phyloP scores from a whole-genome alignment of 1,284 basidiomycete species.

The Phenoliferia sp. region DNA sequence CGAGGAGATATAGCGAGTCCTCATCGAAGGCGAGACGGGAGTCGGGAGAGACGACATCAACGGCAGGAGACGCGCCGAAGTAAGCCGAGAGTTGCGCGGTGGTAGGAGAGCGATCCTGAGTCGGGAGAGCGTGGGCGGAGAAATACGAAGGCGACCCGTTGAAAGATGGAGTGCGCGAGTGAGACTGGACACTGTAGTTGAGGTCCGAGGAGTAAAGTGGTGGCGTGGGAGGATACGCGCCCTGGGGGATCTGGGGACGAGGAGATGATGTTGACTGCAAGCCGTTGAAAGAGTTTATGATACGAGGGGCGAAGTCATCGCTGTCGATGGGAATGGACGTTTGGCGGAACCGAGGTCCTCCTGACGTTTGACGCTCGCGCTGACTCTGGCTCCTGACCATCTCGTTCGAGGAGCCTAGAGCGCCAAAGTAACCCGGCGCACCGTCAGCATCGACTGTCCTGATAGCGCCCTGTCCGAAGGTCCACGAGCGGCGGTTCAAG shows the following conservation, averaged over 20 bases:
- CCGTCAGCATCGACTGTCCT: no score
- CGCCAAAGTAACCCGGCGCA: no score
- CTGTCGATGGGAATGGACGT: not conserved
- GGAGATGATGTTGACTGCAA: no score
- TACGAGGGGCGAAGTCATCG: not conserved
- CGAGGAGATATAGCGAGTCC: constrained; percentile 27
- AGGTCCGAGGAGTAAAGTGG: not conserved
- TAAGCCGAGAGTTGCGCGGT: constrained; percentile 25
- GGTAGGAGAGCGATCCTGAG: constrained; percentile 14
- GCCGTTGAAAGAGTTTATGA: not conserved
- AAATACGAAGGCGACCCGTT: constrained; percentile 8
- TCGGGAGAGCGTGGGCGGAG: not conserved
- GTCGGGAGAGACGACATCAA: constrained; percentile 7
- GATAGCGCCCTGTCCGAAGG: no score
- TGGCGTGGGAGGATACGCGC: not conserved
- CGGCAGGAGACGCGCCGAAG: constrained; percentile 15
- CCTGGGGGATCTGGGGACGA: not conserved
- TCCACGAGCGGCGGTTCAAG: no score
- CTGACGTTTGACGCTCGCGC: constrained; percentile 9
- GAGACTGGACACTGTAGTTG: no score
- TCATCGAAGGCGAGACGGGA: constrained; percentile 12
- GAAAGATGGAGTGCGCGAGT: constrained; percentile 22
- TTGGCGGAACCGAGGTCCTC: constrained; percentile 14
- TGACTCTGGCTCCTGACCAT: no score
- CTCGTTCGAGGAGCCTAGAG: no score